Evolutionary conservation across 1,139 yeast species (phyloP), one percentile per base, ranked within the genome.

Genomic region (Schwanniomyces etchellsii): DNA sequence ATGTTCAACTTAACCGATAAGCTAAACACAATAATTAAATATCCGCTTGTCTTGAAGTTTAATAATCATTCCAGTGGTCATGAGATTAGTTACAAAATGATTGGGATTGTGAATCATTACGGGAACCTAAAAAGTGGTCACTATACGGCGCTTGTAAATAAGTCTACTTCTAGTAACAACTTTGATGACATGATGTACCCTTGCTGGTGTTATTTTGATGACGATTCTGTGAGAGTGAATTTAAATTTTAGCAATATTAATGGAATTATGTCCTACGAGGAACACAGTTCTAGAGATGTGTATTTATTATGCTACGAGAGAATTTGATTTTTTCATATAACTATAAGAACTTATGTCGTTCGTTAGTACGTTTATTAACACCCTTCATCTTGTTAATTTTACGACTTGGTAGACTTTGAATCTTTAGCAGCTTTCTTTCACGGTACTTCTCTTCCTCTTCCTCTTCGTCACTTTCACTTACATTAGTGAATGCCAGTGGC

Each of bases 71-170:
- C 35, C 9, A 32, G 27, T 26, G 52, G 60, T 23, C 60, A 64
- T 27, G 56, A 58, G 20, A 59, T 60, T 28, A 61, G 61, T 15
- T 82, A 81, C 49, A 67, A 64, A 38, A 53, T 81, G 21, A 64
- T 65, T 34, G 86, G 84, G 1, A 60, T 80, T 22, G 76, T 81
- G 11, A 79, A 81, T 43, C 93, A 82, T 48, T 74, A 64, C 42
- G 93, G 93, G 6, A 77, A 74, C 35, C 57, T 81, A 36, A 74
- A 76, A 38, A 74, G 81, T 35, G 93, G 93, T 0, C 93, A 82
- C 51, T 82, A 82, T 47, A 81, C 88, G 1, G 59, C 88, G 0
- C 59, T 74, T 34, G 78, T 81, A 1, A 70, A 79, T 44, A 81
- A 81, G 49, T 49, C 63, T 35, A 55, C 39, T 20, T 59, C 60